Evolutionary conservation across 768 basidiomycete genomes (phyloP), one percentile per base, ranked within the genome.

Genomic region (Leucosporidium scottii): DNA sequence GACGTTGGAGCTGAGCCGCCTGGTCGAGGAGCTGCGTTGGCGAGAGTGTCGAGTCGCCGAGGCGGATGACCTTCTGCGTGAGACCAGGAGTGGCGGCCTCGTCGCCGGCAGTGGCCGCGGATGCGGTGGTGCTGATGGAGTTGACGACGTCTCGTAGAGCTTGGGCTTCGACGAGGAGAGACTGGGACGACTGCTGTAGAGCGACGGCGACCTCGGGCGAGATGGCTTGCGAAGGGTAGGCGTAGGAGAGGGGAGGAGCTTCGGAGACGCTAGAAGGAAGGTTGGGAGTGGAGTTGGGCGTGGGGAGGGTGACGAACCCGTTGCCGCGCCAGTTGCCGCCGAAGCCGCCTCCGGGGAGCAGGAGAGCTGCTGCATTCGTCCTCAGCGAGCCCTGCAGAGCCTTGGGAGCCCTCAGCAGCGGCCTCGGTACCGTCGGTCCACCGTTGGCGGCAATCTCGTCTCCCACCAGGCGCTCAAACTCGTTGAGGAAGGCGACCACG

Each of bases 261-360:
- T 27, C 48, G 57, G n/a, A 12, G 15, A 4, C 48, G n/a, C 0
- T 25, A 4, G 30, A 1, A 9, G 30, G 51, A 23, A 56, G 8
- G n/a, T 0, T 21, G 13, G 54, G 66, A 5, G 39, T 50, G 9
- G 59, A 54, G 50, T 61, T 55, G 21, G 69, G 60, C 21, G 66
- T 66, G 30, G 69, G 70, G 4, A 74, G 69, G n/a, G 74, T 67
- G 51, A 88, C 84, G 83, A 87, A 93, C 44, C 91, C 92, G 71
- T 90, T 89, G 18, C 90, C 91, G 72, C 85, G 88, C 91, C 91
- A 93, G 27, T 81, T 80, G 13, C 83, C 90, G 28, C 83, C 90
- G 61, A 82, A 80, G 6, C 91, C 91, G 5, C 86, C 89, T 23
- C 91, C 91, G 47, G 89, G 83, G n/a, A 90, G 81, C 21, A 90